A percentile compares a stretch with the other conserved stretches of the same genome.
Conservation (phyloP, 495 filamentous ascomycete species). For the Articulospora tetracladia region DNA sequence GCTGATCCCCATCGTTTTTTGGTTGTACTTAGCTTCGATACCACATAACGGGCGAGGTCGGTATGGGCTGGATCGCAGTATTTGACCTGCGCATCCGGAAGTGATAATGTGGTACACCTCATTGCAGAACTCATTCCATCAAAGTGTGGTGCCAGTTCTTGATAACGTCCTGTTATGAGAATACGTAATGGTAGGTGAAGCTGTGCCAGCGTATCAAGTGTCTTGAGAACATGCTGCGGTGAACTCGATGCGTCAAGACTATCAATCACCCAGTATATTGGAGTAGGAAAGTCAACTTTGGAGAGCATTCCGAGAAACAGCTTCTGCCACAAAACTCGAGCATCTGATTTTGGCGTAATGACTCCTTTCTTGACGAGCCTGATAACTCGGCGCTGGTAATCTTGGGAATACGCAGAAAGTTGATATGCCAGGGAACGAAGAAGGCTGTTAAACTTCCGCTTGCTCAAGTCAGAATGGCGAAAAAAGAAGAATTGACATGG, state of each 20-base stretch:
- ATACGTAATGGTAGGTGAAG: not conserved
- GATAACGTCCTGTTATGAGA: not conserved
- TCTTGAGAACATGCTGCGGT: not conserved
- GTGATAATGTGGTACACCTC: not conserved
- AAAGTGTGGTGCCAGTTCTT: not conserved
- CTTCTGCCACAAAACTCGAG: not conserved
- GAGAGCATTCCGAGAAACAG: not conserved
- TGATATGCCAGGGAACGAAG: not conserved
- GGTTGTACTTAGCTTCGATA: not conserved
- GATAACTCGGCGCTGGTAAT: not conserved
- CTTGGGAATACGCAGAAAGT: not conserved
- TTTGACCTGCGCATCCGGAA: not conserved
- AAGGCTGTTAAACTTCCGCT: not conserved
- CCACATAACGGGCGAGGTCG: not conserved
- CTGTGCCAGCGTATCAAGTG: not conserved
- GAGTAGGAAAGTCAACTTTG: not conserved
- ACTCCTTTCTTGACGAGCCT: not conserved
- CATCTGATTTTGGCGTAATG: not conserved
- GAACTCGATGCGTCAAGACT: not conserved
- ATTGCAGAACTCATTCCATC: not conserved
- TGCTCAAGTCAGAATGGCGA: not conserved
- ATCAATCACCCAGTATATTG: slow-evolving; percentile 4
- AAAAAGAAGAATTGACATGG: slow-evolving; percentile 1
- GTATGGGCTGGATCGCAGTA: not conserved
- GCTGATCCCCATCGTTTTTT: not conserved